These are phyloP conservation scores for Magnusiomyces suaveolens DNA, from an alignment of 1,139 yeast species.

Conservation along the genomic window DNA sequence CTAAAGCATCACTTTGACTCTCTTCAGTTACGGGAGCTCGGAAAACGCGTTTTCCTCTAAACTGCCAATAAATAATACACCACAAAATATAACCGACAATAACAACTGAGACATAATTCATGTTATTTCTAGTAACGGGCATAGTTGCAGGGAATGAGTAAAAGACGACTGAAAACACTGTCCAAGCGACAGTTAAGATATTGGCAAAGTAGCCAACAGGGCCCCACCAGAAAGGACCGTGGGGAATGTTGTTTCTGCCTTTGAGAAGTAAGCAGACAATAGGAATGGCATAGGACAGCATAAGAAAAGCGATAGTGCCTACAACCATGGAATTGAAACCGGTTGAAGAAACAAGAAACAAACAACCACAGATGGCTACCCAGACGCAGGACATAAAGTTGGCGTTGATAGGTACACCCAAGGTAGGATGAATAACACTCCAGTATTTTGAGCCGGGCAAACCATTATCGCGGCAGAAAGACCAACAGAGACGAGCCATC, in stretches of 20 bases:
- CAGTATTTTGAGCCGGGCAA: constrained; percentile 42
- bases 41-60: background rate
- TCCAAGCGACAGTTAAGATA: constrained; percentile 51
- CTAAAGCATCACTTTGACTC: too few relatives aligned
- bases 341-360: constrained; percentile 46
- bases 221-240: constrained; percentile 66
- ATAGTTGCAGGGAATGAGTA: constrained; percentile 68
- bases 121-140: constrained; percentile 50
- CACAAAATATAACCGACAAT: constrained; percentile 13
- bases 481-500: constrained; percentile 71
- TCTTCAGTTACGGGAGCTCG: background rate
- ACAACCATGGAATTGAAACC: constrained; percentile 50
- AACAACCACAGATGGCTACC: constrained; percentile 42
- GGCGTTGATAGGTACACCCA: constrained; percentile 46
- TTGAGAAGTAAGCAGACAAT: constrained; percentile 43
- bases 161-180: constrained; percentile 52
- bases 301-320: constrained; percentile 45
- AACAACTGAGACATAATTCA: constrained; percentile 68
- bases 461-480: constrained; percentile 61
- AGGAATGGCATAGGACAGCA: constrained; percentile 44
- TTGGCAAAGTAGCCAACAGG: constrained; percentile 48
- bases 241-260: constrained; percentile 51
- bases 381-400: constrained; percentile 43
- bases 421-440: constrained; percentile 38
- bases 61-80: background rate